Conservation (phyloP, 192 early-diverging fungal species). For the Rhizophagus clarus region DNA sequence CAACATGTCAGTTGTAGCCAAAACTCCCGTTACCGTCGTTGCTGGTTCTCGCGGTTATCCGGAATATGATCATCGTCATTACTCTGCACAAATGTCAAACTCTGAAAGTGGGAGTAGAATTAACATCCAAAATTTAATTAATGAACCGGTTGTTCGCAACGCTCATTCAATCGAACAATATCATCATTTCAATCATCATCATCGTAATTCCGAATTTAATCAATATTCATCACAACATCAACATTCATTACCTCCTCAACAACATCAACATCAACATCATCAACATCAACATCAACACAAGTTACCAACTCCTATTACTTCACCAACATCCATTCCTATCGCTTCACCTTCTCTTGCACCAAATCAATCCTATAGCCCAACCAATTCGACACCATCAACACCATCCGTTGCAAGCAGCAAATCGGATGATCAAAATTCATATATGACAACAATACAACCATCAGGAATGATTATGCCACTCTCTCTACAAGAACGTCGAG, state of each 20-base stretch:
- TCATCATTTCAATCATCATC: not conserved
- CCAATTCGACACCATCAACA: not conserved
- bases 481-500: conserved; percentile 51
- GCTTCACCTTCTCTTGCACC: not conserved
- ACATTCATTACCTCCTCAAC: not conserved
- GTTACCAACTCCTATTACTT: conserved; percentile 11
- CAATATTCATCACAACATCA: not conserved
- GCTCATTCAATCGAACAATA: not conserved
- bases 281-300: not conserved
- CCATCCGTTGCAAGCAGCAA: not conserved
- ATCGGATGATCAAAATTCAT: not conserved
- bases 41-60: not conserved
- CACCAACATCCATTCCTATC: not conserved
- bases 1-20: not conserved
- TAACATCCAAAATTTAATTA: not conserved
- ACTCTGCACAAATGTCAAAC: too few species aligned
- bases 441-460: not conserved
- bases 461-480: conserved; percentile 33
- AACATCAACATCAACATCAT: not conserved
- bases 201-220: not conserved
- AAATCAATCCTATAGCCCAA: not conserved
- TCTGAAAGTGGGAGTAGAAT: not conserved
- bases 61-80: not conserved
- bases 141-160: not conserved
- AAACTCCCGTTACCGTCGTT: not conserved